Percentiles rank a stretch among this genome's conserved stretches.
Conservation (phyloP, 768 basidiomycete species). For the Tulasnella sp. region DNA sequence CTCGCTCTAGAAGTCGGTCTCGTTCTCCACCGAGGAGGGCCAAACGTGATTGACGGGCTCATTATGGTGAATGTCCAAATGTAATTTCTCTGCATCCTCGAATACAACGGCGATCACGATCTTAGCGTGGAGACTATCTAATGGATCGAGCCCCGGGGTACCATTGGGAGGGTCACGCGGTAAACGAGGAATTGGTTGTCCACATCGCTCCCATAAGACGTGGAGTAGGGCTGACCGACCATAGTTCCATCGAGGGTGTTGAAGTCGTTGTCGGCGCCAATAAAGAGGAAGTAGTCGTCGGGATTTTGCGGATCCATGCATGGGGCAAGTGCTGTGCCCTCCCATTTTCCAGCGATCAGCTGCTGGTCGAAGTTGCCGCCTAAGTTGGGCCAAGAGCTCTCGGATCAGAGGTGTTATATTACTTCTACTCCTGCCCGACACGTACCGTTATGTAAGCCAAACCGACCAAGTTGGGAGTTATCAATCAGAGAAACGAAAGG, state of each 20-base stretch:
- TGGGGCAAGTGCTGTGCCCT: constrained; percentile 53
- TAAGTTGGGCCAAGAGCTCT: constrained; percentile 25
- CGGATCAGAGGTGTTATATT: not conserved
- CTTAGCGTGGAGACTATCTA: not conserved
- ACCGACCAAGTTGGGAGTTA: constrained; percentile 45
- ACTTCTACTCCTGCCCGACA: not conserved
- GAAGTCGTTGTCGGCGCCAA: constrained; percentile 59
- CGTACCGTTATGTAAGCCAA: constrained; percentile 57
- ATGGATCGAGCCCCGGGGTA: constrained; percentile 15
- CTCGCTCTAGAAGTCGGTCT: not conserved
- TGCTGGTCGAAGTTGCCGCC: constrained; percentile 44
- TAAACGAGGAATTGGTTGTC: constrained; percentile 59
- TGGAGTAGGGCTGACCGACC: constrained; percentile 45
- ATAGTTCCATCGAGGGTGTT: constrained; percentile 48
- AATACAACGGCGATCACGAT: not conserved
- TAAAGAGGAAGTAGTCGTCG: constrained; percentile 62
- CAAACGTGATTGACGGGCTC: not conserved
- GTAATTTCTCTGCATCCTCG: not conserved
- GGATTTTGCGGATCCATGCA: constrained; percentile 44
- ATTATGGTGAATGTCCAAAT: not conserved
- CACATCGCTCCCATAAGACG: constrained; percentile 40
- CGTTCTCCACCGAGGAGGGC: constrained; percentile 1
- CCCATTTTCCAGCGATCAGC: constrained; percentile 61
- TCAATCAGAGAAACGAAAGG: constrained; percentile 52
- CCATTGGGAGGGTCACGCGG: constrained; percentile 47